A percentile compares a stretch with the other conserved stretches of the same genome.
Conservation (phyloP, 192 early-diverging fungal genomes). For the Coemansia sp. region DNA sequence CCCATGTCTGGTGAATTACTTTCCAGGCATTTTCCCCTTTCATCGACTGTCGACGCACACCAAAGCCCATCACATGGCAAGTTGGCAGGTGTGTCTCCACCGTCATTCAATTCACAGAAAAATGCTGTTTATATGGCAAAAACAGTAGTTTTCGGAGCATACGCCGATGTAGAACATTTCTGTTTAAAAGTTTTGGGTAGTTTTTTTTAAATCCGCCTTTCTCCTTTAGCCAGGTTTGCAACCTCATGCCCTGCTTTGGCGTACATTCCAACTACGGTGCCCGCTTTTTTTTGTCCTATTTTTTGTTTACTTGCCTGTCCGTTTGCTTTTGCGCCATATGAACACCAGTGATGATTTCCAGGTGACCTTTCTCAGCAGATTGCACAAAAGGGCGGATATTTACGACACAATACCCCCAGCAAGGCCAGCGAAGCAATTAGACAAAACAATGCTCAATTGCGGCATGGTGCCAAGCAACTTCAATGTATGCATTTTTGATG, state of each 20-base stretch:
- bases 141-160: too few relatives aligned
- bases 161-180: not conserved
- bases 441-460: constrained; percentile 1
- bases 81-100: not conserved
- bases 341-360: not conserved
- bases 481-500: constrained; percentile 11
- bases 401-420: not conserved
- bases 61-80: not conserved
- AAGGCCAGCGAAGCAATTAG: not conserved
- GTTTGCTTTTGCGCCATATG: not conserved
- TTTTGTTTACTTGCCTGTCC: not conserved
- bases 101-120: not conserved
- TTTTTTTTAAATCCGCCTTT: not conserved
- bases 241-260: not conserved
- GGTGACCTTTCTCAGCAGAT: not conserved
- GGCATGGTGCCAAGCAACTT: not conserved
- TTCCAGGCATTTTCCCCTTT: not conserved
- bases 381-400: not conserved
- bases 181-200: not conserved
- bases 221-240: not conserved
- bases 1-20: not conserved
- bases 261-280: not conserved
- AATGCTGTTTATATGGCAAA: not conserved
- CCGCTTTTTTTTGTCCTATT: not conserved
- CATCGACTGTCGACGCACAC: not conserved